phyloP scores from a whole-genome alignment of 2,329 filamentous ascomycete genomes.

The Xylaria sp. region DNA sequence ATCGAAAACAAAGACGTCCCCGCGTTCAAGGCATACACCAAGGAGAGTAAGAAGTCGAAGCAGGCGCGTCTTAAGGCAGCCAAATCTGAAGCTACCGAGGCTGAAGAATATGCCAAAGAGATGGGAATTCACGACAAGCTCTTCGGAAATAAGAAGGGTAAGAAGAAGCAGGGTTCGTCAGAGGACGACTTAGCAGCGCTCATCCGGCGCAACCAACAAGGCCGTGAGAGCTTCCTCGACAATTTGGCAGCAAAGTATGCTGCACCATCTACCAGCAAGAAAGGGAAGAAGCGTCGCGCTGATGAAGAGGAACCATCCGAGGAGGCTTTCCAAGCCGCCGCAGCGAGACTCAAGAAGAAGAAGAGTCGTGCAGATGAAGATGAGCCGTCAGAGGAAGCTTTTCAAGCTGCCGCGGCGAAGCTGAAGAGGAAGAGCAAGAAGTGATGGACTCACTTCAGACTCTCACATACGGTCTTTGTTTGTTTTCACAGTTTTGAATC shows the following conservation, averaged over 20 bases:
- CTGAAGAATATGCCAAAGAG: constrained; percentile 69
- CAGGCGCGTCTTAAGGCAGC: constrained; percentile 56
- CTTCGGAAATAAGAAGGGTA: constrained; percentile 47
- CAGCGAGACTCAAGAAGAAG: constrained; percentile 44
- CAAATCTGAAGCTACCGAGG: constrained; percentile 63
- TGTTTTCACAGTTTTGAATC: constrained; percentile 9
- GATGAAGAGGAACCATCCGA: constrained; percentile 61
- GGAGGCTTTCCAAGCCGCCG: constrained; percentile 55
- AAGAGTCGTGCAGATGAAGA: constrained; percentile 56
- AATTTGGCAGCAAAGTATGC: constrained; percentile 72
- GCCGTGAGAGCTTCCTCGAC: constrained; percentile 62
- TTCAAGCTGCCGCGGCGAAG: constrained; percentile 51
- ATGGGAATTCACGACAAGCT: constrained; percentile 68
- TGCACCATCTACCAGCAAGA: constrained; percentile 39
- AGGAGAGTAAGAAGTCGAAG: constrained; percentile 64
- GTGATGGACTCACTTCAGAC: constrained; percentile 14
- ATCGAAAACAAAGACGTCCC: constrained; percentile 65
- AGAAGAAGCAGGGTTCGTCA: constrained; percentile 42
- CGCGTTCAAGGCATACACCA: constrained; percentile 61
- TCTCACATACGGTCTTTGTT: not conserved
- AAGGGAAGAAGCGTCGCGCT: constrained; percentile 46
- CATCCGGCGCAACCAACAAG: constrained; percentile 66
- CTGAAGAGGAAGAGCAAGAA: constrained; percentile 36
- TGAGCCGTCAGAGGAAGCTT: constrained; percentile 56
- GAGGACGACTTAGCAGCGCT: constrained; percentile 62